These are phyloP conservation scores for Collybia mongolica DNA, from an alignment of 768 basidiomycete genomes.

Conservation along the genomic window DNA sequence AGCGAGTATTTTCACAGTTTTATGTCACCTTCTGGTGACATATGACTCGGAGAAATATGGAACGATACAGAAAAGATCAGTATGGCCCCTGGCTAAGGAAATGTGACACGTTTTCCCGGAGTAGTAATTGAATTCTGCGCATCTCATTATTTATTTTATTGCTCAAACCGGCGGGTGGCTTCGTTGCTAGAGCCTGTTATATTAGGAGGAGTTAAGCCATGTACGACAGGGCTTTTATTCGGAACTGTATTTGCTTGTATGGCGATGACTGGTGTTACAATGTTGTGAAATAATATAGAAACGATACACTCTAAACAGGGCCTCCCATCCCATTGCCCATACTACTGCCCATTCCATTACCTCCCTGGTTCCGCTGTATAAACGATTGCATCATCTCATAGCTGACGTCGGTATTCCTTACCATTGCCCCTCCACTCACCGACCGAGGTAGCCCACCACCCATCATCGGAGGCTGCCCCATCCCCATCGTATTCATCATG, in stretches of 20 bases:
- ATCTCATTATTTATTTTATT: too few species aligned
- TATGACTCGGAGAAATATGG: background rate
- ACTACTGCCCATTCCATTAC: slow-evolving; percentile 2
- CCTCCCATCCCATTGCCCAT: slow-evolving; percentile 7
- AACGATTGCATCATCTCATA: slow-evolving; percentile 44
- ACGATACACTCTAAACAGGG: too few species aligned
- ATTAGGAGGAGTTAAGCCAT: too few species aligned
- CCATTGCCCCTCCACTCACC: background rate
- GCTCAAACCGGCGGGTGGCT: too few species aligned
- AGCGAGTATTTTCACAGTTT: background rate
- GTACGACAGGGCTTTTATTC: too few species aligned
- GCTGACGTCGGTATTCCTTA: slow-evolving; percentile 25
- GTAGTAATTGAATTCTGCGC: slow-evolving; percentile 17
- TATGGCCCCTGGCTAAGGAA: slow-evolving; percentile 29
- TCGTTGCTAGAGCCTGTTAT: too few species aligned
- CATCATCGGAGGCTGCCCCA: slow-evolving; percentile 6
- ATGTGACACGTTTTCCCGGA: slow-evolving; percentile 51
- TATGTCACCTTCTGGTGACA: too few species aligned
- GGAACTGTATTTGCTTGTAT: too few species aligned
- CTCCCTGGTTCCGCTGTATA: slow-evolving; percentile 30
- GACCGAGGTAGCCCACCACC: background rate
- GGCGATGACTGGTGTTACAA: too few species aligned
- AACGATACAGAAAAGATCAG: background rate
- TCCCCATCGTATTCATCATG: slow-evolving; percentile 19
- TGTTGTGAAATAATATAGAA: too few species aligned